Base-by-base conservation (phyloP, 108 stramenopile species). In the Discostella pseudostelligera region DNA sequence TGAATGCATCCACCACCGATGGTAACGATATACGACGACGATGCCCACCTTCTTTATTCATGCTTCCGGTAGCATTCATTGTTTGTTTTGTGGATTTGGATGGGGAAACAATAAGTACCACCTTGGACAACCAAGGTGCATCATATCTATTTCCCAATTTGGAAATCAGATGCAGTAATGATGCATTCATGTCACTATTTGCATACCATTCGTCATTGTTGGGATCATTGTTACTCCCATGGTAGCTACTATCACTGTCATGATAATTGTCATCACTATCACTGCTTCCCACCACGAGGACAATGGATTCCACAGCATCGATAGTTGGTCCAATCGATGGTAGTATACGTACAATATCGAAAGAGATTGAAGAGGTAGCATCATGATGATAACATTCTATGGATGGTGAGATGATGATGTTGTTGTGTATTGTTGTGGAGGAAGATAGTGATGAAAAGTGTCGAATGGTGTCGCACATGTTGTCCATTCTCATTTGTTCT, bases 121-220 rank as follows among this genome's bases (percentile, higher is more conserved):
- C 80, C 62, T 94, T 94, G 59, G 88, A 80, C 21, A 94, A 51
- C 93, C 93, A 94, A 22, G 87, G 87, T 32, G 69, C 71, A 48
- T 65, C 47, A 16, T 57, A 49, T 8, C 75, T 62, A 59, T 66
- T 59, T 3, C 83, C 76, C 62, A 94, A 59, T 22, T 62, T 39
- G 32, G 77, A n/a, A 8, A 91, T 74, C 29, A 86, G 62, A 26
- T 84, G 67, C 56, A 87, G 9, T 4, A 88, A 43, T 4, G 76
- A 60, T 16, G 56, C 53, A 49, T 89, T 82, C 42, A 89, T 76
- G 28, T 59, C 56, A 67, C 80, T 85, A 0, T 60, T 28, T 0
- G 3, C 44, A 22, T 64, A 69, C 84, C 86, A 89, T 49, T 83
- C 80, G 28, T 25, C 87, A 74, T 49, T 81, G n/a, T n/a, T n/a